Evolutionary conservation across 2,329 filamentous ascomycete genomes (phyloP).

Genomic region (Mycosphaerella arachidis): DNA sequence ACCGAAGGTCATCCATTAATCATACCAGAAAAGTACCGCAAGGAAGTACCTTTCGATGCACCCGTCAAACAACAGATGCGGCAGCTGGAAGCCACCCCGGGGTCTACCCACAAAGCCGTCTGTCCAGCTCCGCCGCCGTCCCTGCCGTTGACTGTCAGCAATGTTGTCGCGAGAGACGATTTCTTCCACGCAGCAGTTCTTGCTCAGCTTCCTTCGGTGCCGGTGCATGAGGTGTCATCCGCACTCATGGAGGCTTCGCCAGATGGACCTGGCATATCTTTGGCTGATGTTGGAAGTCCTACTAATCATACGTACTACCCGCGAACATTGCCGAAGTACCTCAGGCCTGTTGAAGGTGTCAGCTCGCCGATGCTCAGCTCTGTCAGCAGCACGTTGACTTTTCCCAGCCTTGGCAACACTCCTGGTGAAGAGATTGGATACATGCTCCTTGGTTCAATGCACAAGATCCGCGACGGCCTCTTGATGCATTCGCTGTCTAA

Average conservation of each 20-base stretch:
- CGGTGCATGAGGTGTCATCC: conserved; percentile 39
- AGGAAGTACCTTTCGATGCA: background rate
- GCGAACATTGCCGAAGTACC: conserved; percentile 76
- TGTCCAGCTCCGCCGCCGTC: conserved; percentile 62
- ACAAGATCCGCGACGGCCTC: conserved; percentile 56
- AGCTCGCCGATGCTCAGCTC: conserved; percentile 68
- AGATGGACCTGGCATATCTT: conserved; percentile 49
- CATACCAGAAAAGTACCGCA: conserved; percentile 43
- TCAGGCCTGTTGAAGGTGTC: conserved; percentile 73
- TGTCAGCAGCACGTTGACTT: conserved; percentile 66
- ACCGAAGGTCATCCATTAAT: conserved; percentile 93
- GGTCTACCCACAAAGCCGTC: conserved; percentile 39
- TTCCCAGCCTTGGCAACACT: conserved; percentile 47
- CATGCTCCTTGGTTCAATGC: conserved; percentile 41
- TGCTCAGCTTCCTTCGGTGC: conserved; percentile 73
- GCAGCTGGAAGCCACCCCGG: conserved; percentile 14
- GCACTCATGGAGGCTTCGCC: conserved; percentile 48
- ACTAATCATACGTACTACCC: conserved; percentile 84
- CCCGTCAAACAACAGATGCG: conserved; percentile 1
- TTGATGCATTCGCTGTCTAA: conserved; percentile 58
- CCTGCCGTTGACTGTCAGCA: conserved; percentile 68
- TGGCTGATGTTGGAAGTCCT: conserved; percentile 54
- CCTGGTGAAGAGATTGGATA: conserved; percentile 15
- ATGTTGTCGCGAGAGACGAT: conserved; percentile 72
- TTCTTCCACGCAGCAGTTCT: conserved; percentile 86